These are phyloP conservation scores for Monosporascus sp. DNA, from an alignment of 2,329 filamentous ascomycete genomes.

Conservation along the genomic window DNA sequence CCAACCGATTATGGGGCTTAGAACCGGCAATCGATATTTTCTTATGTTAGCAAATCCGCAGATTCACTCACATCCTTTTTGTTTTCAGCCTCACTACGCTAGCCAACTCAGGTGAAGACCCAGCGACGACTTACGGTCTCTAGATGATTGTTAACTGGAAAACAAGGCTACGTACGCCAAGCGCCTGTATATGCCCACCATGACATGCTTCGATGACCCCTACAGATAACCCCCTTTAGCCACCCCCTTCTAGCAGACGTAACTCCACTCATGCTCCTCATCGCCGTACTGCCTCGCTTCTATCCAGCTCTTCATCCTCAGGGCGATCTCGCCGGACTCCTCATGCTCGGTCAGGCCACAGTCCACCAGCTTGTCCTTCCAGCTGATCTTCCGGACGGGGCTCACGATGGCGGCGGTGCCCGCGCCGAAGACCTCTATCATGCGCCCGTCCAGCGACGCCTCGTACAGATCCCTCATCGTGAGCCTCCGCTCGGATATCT, in stretches of 20 bases:
- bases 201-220: background rate
- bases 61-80: background rate
- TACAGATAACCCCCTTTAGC: background rate
- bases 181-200: constrained; percentile 1
- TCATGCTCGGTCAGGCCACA: constrained; percentile 76
- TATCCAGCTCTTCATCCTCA: constrained; percentile 93
- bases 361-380: constrained; percentile 74
- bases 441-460: constrained; percentile 74
- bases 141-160: background rate
- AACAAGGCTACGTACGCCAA: constrained; percentile 4
- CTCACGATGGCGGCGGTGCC: constrained; percentile 93
- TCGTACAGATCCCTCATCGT: constrained; percentile 82
- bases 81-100: background rate
- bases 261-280: constrained; percentile 88
- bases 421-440: constrained; percentile 89
- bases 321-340: constrained; percentile 82
- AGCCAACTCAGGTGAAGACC: background rate
- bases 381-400: constrained; percentile 83
- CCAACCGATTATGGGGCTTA: background rate
- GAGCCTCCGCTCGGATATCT: constrained; percentile 81
- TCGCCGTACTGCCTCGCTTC: constrained; percentile 94
- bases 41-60: background rate
- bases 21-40: background rate
- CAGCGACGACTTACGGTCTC: background rate
- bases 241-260: constrained; percentile 31